Percentiles rank a stretch among this genome's conserved stretches.
phyloP scores from a whole-genome alignment of 2,329 filamentous ascomycete genomes.

The Claviceps sp. region DNA sequence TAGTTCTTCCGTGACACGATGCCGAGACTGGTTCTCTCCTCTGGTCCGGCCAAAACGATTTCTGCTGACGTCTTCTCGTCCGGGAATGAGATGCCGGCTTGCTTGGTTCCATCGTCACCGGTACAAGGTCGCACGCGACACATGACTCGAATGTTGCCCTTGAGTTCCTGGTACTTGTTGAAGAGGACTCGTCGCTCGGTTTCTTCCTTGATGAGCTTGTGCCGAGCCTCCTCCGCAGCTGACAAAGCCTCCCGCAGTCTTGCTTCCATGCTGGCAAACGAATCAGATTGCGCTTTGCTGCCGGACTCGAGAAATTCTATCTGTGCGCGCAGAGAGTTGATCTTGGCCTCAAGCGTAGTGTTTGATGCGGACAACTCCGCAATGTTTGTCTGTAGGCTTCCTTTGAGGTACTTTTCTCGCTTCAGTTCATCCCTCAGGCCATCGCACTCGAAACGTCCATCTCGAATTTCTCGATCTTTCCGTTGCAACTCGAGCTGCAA shows the following conservation, averaged over 20 bases:
- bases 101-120: slow-evolving; percentile 42
- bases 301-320: slow-evolving; percentile 85
- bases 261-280: slow-evolving; percentile 69
- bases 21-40: slow-evolving; percentile 70
- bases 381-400: slow-evolving; percentile 36
- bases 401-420: slow-evolving; percentile 51
- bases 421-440: slow-evolving; percentile 36
- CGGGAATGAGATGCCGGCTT: slow-evolving; percentile 67
- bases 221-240: slow-evolving; percentile 54
- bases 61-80: slow-evolving; percentile 77
- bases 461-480: slow-evolving; percentile 42
- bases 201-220: slow-evolving; percentile 83
- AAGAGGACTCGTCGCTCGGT: slow-evolving; percentile 81
- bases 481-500: slow-evolving; percentile 32
- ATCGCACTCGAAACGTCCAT: slow-evolving; percentile 30
- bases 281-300: slow-evolving; percentile 75
- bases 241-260: slow-evolving; percentile 66
- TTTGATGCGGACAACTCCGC: slow-evolving; percentile 47
- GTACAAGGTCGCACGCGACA: slow-evolving; percentile 77
- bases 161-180: slow-evolving; percentile 95
- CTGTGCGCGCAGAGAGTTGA: slow-evolving; percentile 64
- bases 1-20: slow-evolving; percentile 66
- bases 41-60: slow-evolving; percentile 69
- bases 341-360: slow-evolving; percentile 57
- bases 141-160: slow-evolving; percentile 97